Evolutionary conservation across 495 filamentous ascomycete species (phyloP), one percentile per base, ranked within the genome.

Genomic region (Alectoria sarmentosa): DNA sequence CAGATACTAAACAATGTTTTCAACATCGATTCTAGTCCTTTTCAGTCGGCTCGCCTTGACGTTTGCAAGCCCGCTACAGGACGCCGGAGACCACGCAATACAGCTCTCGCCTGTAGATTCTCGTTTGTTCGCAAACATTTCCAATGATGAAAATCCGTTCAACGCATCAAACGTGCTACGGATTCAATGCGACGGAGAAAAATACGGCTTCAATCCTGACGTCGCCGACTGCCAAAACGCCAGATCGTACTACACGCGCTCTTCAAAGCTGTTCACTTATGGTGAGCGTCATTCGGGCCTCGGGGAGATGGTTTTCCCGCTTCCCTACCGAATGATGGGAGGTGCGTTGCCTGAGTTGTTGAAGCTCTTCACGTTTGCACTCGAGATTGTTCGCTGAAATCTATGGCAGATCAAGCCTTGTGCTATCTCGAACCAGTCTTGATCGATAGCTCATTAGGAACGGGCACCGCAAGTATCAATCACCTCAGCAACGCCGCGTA

Each of bases 161-260:
- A 55, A 55, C 4, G 52, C 30, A 21, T 55, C 52, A 34, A 55
- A 55, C 30, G 7, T 1, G 15, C 4, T 55, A 21, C 28, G 8
- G 2, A 34, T 55, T 6, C 28, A 55, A 55, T 55, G 52, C 7
- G 52, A 55, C 30, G 52, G 52, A 55, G 28, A 55, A 21, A 55
- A 34, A n/a, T 55, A 55, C 30, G 52, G 52, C 28, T 55, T 55
- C 52, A 55, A 55, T n/a, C 52, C 52, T 15, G 11, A 55, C 28
- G 30, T 55, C 5, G 0, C 17, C 52, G 52, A 55, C 17, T 55
- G 52, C 30, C 30, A 55, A 17, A 21, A 34, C 5, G 52, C 52
- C 30, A 55, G 52, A 34, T 19, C 28, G 7, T 55, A 11, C 21
- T 55, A 34, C 30, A 55, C 6, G 15, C 52, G 52, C 5, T 55